Evolutionary conservation across 1,139 yeast species (phyloP).

Genomic region (Blastobotrys ciferrii): DNA sequence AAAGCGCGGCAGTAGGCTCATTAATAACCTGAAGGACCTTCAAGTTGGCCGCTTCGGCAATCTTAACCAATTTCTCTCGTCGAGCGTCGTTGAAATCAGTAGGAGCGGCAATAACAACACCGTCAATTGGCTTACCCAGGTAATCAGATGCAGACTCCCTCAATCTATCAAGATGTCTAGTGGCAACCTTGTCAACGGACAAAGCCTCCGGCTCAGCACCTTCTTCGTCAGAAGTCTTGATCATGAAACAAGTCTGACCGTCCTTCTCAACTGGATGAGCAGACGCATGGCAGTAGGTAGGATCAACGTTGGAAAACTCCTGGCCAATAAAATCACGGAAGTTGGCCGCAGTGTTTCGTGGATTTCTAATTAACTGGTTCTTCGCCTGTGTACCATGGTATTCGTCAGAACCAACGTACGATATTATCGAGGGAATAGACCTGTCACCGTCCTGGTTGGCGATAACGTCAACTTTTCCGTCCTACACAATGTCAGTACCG

Average conservation of each 20-base stretch:
- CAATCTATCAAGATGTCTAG: slow-evolving; percentile 80
- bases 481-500: slow-evolving; percentile 41
- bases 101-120: slow-evolving; percentile 88
- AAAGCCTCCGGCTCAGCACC: slow-evolving; percentile 50
- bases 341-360: slow-evolving; percentile 80
- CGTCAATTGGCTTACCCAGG: slow-evolving; percentile 76
- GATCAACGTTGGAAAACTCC: slow-evolving; percentile 66
- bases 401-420: slow-evolving; percentile 92
- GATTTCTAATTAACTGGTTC: slow-evolving; percentile 88
- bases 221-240: slow-evolving; percentile 37
- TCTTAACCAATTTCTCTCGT: slow-evolving; percentile 58
- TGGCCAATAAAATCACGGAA: slow-evolving; percentile 92
- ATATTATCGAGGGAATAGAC: slow-evolving; percentile 86
- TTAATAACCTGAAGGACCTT: slow-evolving; percentile 82
- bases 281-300: slow-evolving; percentile 56
- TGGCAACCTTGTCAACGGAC: slow-evolving; percentile 72
- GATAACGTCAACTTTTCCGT: slow-evolving; percentile 92
- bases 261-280: slow-evolving; percentile 72
- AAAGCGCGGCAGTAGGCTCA: slow-evolving; percentile 90
- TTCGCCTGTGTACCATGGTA: slow-evolving; percentile 97
- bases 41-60: slow-evolving; percentile 71
- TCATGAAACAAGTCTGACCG: slow-evolving; percentile 70
- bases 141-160: slow-evolving; percentile 90
- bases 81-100: slow-evolving; percentile 79
- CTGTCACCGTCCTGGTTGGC: slow-evolving; percentile 99